phyloP scores from a whole-genome alignment of 495 filamentous ascomycete genomes.

The Trichoderma asperelloides region DNA sequence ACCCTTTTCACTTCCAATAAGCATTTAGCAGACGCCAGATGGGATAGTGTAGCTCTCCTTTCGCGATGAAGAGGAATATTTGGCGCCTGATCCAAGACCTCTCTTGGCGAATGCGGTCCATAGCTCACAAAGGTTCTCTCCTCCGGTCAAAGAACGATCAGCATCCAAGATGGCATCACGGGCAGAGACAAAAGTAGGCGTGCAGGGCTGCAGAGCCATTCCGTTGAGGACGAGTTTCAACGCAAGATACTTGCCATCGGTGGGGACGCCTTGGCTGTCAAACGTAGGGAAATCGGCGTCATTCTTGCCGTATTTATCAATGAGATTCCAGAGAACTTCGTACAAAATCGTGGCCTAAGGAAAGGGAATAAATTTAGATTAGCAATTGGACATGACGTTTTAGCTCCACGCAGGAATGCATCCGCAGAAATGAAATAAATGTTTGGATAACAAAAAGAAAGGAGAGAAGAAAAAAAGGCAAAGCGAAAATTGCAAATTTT shows the following conservation, averaged over 20 bases:
- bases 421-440: too few relatives aligned
- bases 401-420: too few relatives aligned
- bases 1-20: neutral
- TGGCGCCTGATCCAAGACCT: constrained; percentile 25
- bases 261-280: constrained; percentile 35
- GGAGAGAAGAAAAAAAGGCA: too few relatives aligned
- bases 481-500: too few relatives aligned
- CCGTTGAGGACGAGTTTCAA: constrained; percentile 45
- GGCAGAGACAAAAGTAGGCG: constrained; percentile 40
- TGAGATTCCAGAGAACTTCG: constrained; percentile 44
- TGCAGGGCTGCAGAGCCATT: constrained; percentile 47
- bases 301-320: constrained; percentile 42
- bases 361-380: too few relatives aligned
- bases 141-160: constrained; percentile 39
- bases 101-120: constrained; percentile 47
- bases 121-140: constrained; percentile 41
- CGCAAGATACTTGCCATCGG: constrained; percentile 39
- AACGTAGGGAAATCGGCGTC: constrained; percentile 32
- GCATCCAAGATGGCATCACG: constrained; percentile 47
- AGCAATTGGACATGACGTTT: too few relatives aligned
- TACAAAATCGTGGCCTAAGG: constrained; percentile 47
- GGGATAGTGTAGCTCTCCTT: neutral
- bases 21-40: neutral
- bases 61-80: neutral
- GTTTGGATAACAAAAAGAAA: too few relatives aligned